Evolutionary conservation across 345 rosid genomes (phyloP), one percentile per base, ranked within the genome.

Genomic region (Citrus inodora): DNA sequence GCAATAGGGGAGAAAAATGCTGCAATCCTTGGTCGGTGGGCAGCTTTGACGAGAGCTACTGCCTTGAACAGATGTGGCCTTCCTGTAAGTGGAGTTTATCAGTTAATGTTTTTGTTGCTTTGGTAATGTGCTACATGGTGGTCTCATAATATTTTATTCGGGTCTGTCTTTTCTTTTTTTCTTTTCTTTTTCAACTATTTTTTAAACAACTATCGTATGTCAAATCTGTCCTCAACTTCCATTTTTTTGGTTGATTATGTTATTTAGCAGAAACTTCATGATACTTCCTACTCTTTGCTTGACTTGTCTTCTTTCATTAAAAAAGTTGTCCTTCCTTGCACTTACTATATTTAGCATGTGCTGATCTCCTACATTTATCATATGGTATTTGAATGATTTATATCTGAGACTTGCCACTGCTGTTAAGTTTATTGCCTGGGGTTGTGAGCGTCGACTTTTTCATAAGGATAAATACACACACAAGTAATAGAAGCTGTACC

Each of bases 41-140:
- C 97, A 79, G 86, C 84, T 78, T 83, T 90, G 77, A 89, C 88
- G 91, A 82, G 85, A 76, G 88, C 93, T 82, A 90, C 92, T 70
- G 92, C 98, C 83, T 90, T 89, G 80, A 84, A 84, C 73, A 92
- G 94, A 86, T 83, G 88, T 82, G 98, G 98, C 81, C 98, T 92
- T 78, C 94, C 97, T 82, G 98, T 95, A 90, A 90, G 95, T 89
- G 85, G 48, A 76, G 59, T 73, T 58, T 60, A 24, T 56, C 25
- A 48, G 37, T 58, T 42, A 17, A 35, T 65, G 65, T 70, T 55
- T 16, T 62, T 63, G 55, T 64, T 71, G 46, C 46, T 16, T 60
- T 35, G 63, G 33, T 60, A 24, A 27, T 51, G 32, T 56, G 30
- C 80, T 35, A 22, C 24, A 67, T 32, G 24, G 42, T 64, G 27